Conservation (phyloP, 805 yeast species). For the Metschnikowia lachancei region DNA sequence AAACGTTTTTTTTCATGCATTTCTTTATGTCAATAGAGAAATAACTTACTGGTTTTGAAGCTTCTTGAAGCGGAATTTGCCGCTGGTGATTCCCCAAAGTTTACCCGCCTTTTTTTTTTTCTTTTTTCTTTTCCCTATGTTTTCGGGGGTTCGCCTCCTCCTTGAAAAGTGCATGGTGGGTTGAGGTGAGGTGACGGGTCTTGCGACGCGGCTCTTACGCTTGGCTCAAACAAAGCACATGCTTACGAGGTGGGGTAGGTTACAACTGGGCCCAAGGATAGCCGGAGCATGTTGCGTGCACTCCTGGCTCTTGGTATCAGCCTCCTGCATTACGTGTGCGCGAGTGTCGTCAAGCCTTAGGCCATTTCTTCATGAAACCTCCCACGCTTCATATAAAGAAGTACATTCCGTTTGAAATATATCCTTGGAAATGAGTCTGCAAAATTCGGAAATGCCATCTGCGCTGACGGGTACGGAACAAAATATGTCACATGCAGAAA, state of each 20-base stretch:
- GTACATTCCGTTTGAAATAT: not conserved
- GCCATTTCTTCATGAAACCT: conserved; percentile 12
- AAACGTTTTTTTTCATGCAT: too few species aligned
- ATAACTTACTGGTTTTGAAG: too few species aligned
- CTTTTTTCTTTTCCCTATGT: too few species aligned
- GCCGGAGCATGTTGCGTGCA: not conserved
- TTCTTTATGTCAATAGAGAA: too few species aligned
- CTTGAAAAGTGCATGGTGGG: too few species aligned
- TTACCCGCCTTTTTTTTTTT: too few species aligned
- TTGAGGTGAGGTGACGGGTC: not conserved
- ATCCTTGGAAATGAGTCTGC: not conserved
- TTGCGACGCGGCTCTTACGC: not conserved
- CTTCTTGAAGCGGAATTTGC: too few species aligned
- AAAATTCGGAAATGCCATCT: conserved; percentile 5
- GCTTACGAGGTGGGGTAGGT: too few species aligned
- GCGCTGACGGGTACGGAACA: conserved; percentile 1
- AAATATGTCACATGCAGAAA: not conserved
- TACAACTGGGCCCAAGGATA: not conserved
- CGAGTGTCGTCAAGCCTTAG: conserved; percentile 4
- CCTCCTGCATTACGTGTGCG: conserved; percentile 8
- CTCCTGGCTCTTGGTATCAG: not conserved
- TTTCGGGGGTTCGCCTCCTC: too few species aligned
- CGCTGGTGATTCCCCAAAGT: too few species aligned
- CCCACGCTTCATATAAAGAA: conserved; percentile 1
- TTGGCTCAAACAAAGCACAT: not conserved